Evolutionary conservation across 140 eudicot genomes (phyloP).

Genomic region (Stevia rebaudiana): DNA sequence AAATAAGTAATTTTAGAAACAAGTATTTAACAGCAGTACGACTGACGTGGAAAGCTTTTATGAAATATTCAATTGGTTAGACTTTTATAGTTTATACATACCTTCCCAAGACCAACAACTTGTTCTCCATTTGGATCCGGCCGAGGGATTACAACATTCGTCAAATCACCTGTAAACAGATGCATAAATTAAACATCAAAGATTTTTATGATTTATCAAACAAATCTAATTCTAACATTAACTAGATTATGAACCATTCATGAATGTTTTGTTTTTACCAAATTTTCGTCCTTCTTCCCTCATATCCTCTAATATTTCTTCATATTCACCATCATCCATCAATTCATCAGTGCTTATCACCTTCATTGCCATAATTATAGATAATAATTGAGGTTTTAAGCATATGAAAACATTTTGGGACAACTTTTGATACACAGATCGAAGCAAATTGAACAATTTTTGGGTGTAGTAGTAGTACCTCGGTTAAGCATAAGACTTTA

Average conservation of each 20-base stretch:
- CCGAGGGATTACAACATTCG: conserved; percentile 75
- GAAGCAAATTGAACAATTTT: neutral
- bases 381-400: too few relatives aligned
- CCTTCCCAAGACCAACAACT: conserved; percentile 80
- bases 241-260: neutral
- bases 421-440: too few relatives aligned
- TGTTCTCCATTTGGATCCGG: conserved; percentile 57
- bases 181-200: conserved; percentile 1
- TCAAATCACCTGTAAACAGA: conserved; percentile 50
- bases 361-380: conserved; percentile 31
- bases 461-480: conserved; percentile 35
- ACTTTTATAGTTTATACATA: conserved; percentile 14
- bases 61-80: neutral
- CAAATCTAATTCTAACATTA: neutral
- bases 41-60: too few relatives aligned
- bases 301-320: conserved; percentile 90
- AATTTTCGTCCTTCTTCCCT: conserved; percentile 86
- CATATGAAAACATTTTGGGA: neutral
- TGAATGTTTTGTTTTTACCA: conserved; percentile 45
- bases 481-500: conserved; percentile 76
- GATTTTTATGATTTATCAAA: neutral
- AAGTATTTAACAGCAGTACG: too few relatives aligned
- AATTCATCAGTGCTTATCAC: conserved; percentile 61
- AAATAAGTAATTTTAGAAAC: too few relatives aligned
- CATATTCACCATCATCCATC: conserved; percentile 78